Percentiles rank a stretch among this genome's conserved stretches.
phyloP scores from a whole-genome alignment of 768 basidiomycete genomes.

The Gymnopilus dilepis region DNA sequence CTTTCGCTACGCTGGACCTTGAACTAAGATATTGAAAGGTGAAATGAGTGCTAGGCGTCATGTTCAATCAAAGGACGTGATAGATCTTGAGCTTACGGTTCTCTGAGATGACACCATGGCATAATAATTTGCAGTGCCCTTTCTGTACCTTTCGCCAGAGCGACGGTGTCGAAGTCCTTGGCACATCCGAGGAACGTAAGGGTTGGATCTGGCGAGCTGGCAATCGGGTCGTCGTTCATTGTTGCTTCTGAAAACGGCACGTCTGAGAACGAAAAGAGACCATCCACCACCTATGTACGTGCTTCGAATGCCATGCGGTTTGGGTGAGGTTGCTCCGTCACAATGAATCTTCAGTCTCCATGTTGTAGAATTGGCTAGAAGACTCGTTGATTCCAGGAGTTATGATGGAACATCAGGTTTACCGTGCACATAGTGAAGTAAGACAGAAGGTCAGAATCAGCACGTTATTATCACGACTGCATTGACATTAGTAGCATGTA shows the following conservation, averaged over 20 bases:
- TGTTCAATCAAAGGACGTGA: background rate
- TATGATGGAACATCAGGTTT: background rate
- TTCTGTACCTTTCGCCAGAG: constrained; percentile 19
- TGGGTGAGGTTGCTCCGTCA: background rate
- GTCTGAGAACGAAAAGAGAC: background rate
- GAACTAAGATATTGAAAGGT: constrained; percentile 1
- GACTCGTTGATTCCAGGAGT: no score
- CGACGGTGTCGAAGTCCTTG: constrained; percentile 19
- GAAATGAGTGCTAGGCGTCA: background rate
- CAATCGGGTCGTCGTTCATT: background rate
- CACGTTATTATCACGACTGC: background rate
- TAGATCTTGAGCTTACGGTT: background rate
- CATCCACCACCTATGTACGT: no score
- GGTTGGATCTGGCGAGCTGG: constrained; percentile 4
- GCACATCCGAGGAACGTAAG: constrained; percentile 19
- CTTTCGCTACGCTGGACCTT: constrained; percentile 2
- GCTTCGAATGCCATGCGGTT: background rate
- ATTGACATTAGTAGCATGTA: background rate
- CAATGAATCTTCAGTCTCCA: background rate
- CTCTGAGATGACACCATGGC: constrained; percentile 22
- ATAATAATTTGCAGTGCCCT: constrained; percentile 21
- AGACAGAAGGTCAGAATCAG: background rate
- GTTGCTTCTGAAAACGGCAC: background rate
- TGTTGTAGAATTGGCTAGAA: no score
- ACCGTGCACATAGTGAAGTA: background rate